phyloP scores from a whole-genome alignment of 2,329 filamentous ascomycete genomes.

The Cladorrhinum sp. region DNA sequence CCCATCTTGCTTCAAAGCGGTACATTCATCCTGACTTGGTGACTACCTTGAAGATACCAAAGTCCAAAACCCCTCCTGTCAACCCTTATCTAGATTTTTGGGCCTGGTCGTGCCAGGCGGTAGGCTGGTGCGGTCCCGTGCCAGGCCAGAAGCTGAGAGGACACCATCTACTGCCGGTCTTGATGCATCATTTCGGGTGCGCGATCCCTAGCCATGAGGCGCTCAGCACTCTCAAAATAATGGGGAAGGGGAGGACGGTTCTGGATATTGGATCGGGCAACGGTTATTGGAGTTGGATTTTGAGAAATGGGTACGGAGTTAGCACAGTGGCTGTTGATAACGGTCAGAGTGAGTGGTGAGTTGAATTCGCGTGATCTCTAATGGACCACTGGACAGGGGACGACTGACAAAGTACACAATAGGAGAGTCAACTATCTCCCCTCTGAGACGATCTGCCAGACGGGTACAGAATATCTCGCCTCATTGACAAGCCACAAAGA shows the following conservation, averaged over 20 bases:
- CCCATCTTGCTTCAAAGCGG: slow-evolving; percentile 53
- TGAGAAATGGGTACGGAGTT: slow-evolving; percentile 54
- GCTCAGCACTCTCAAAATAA: slow-evolving; percentile 55
- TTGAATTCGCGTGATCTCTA: no score
- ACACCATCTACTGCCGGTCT: slow-evolving; percentile 68
- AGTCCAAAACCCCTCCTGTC: slow-evolving; percentile 39
- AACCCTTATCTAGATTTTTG: slow-evolving; percentile 71
- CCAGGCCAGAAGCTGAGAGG: slow-evolving; percentile 33
- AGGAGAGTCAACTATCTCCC: slow-evolving; percentile 65
- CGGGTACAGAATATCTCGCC: slow-evolving; percentile 33
- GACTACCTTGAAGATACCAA: slow-evolving; percentile 31
- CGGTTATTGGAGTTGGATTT: slow-evolving; percentile 73
- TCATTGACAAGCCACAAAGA: slow-evolving; percentile 36
- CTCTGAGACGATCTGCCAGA: slow-evolving; percentile 58
- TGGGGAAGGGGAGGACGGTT: slow-evolving; percentile 37
- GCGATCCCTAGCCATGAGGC: slow-evolving; percentile 66
- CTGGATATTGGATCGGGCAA: slow-evolving; percentile 47
- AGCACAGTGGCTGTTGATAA: slow-evolving; percentile 63
- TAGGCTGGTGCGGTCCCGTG: slow-evolving; percentile 65
- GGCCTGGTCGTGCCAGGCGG: slow-evolving; percentile 59
- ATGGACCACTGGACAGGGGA: no score
- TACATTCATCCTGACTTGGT: slow-evolving; percentile 42
- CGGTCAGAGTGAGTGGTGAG: slow-evolving; percentile 58
- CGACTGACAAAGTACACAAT: background rate
- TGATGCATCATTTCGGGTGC: slow-evolving; percentile 80